Evolutionary conservation across 768 basidiomycete species (phyloP).

Genomic region (Rhizopogon vulgaris): DNA sequence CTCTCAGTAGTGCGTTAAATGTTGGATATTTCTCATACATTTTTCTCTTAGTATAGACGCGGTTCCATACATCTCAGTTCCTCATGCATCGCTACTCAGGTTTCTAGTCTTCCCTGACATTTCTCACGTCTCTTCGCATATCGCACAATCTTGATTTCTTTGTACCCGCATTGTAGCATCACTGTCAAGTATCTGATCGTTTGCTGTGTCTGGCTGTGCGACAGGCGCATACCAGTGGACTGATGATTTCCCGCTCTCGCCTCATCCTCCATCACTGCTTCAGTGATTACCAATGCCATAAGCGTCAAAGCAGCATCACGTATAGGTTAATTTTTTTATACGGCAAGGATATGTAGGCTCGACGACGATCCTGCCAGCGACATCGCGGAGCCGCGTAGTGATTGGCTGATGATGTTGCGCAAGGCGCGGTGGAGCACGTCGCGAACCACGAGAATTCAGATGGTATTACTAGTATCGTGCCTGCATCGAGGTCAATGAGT

Average conservation of each 20-base stretch:
- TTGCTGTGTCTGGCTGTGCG: neutral
- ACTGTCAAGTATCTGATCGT: neutral
- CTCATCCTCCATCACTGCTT: too few relatives aligned
- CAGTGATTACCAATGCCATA: neutral
- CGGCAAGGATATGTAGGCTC: too few relatives aligned
- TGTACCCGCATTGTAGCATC: neutral
- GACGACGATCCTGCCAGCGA: neutral
- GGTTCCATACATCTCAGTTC: neutral
- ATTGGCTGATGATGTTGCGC: neutral
- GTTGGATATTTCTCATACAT: neutral
- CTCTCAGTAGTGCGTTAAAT: conserved; percentile 19
- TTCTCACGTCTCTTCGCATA: neutral
- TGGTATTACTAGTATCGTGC: too few relatives aligned
- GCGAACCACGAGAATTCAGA: neutral
- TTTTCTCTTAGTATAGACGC: neutral
- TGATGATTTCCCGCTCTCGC: neutral
- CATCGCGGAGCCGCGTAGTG: too few relatives aligned
- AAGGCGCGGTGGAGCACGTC: neutral
- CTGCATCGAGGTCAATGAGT: neutral
- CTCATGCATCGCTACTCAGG: neutral
- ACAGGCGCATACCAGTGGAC: neutral
- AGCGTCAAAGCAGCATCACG: too few relatives aligned
- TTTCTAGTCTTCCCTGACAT: neutral
- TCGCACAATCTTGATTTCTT: neutral
- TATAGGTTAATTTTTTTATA: neutral